A percentile compares a stretch with the other conserved stretches of the same genome.
Conservation (phyloP, 495 filamentous ascomycete species). For the Neurospora hispaniola region DNA sequence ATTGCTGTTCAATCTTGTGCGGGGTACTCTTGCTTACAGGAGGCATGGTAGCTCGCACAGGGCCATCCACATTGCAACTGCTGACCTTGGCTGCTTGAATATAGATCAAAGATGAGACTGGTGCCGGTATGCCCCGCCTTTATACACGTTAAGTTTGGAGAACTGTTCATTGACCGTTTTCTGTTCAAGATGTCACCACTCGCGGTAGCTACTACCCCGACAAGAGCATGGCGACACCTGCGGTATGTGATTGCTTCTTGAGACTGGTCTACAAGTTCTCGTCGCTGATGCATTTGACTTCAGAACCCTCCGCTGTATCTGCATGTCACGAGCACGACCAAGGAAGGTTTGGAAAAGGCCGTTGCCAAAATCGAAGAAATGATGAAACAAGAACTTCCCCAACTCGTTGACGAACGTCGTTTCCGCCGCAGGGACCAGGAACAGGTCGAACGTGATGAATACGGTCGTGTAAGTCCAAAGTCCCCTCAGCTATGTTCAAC, state of each 20-base stretch:
- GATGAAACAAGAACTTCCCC: slow-evolving; percentile 93
- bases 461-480: slow-evolving; percentile 61
- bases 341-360: slow-evolving; percentile 83
- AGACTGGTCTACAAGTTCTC: neutral
- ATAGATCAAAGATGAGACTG: slow-evolving; percentile 99
- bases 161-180: slow-evolving; percentile 46
- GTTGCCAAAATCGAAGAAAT: slow-evolving; percentile 79
- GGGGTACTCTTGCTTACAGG: slow-evolving; percentile 76
- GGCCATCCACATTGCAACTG: slow-evolving; percentile 79
- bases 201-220: slow-evolving; percentile 94
- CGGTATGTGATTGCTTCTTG: slow-evolving; percentile 40
- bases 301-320: slow-evolving; percentile 92
- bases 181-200: slow-evolving; percentile 92
- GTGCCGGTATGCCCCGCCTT: slow-evolving; percentile 87
- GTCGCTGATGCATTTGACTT: slow-evolving; percentile 5
- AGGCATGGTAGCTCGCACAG: slow-evolving; percentile 60
- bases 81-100: slow-evolving; percentile 88
- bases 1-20: slow-evolving; percentile 35
- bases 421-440: slow-evolving; percentile 86
- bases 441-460: slow-evolving; percentile 91
- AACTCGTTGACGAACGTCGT: slow-evolving; percentile 87
- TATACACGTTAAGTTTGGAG: slow-evolving; percentile 35
- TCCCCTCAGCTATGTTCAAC: neutral
- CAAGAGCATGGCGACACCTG: slow-evolving; percentile 89
- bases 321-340: slow-evolving; percentile 86